Base-by-base conservation (phyloP, 768 basidiomycete genomes). In the Leccinum broughii region DNA sequence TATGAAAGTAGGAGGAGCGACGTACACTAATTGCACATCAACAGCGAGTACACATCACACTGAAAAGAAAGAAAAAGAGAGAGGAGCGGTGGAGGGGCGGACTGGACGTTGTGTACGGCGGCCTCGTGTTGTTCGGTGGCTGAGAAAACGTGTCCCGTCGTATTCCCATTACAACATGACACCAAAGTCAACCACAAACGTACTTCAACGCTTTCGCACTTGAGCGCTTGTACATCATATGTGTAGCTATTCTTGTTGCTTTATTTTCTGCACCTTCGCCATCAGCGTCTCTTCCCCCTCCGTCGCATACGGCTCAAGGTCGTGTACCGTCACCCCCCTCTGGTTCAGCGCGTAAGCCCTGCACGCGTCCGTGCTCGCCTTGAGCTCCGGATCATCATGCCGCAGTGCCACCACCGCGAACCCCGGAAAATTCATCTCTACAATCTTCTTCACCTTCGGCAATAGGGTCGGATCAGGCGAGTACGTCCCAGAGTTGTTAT, bases 401-500 rank as follows among this genome's bases (percentile, higher is more conserved):
- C 82, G 80, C 68, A 84, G 76, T 34, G 84, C 85, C 54, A 80
- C 68, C 20, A 92, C 78, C 35, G 65, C 72, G 59, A 92, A 78
- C 2, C 86, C 87, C 20, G 83, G 78, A 68, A 95, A 92, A 68
- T 94, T 93, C 66, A 81, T 80, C 73, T 90, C 85, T 54, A 94
- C 69, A 28, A 90, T 76, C 63, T 77, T 78, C 68, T 84, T 82
- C 58, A 93, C 71, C 48, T 78, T 70, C 0, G 88, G 86, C 2
- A 94, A 74, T 63, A 93, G 67, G 56, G 66, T 72, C 56, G 80
- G 78, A 68, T 91, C 84, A 1, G 93, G 92, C 34, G 90, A 81
- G 70, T 94, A 93, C 55, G 92, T 95, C 53, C 92, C 92, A 65
- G 85, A 87, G 68, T 90, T 89, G 67, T 95, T 94, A 71, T 94